Evolutionary conservation across 495 filamentous ascomycete genomes (phyloP).

Genomic region (Hypoxylon trugodes): DNA sequence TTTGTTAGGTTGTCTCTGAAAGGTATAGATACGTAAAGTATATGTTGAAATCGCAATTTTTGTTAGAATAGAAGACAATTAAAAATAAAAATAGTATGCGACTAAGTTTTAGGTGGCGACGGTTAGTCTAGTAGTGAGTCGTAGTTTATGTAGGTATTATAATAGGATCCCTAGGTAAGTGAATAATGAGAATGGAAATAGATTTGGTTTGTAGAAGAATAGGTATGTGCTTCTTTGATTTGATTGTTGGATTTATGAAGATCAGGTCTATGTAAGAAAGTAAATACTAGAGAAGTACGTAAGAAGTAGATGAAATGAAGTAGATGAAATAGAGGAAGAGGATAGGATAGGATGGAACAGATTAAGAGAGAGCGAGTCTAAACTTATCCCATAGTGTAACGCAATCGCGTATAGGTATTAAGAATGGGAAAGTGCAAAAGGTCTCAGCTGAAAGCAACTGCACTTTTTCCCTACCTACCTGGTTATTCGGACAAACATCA

Average conservation of each 20-base stretch:
- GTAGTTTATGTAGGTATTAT: not conserved
- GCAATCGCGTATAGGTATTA: not conserved
- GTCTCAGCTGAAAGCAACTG: slow-evolving; percentile 30
- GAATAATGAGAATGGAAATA: not conserved
- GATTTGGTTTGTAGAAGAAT: not conserved
- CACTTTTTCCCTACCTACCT: too few relatives aligned
- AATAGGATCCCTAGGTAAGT: not conserved
- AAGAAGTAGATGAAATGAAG: too few relatives aligned
- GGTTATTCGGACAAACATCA: too few relatives aligned
- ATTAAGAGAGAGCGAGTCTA: slow-evolving; percentile 3
- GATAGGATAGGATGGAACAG: too few relatives aligned
- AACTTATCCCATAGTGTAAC: not conserved
- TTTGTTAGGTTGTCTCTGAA: too few relatives aligned
- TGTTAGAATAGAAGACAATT: not conserved
- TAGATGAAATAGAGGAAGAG: too few relatives aligned
- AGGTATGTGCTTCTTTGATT: too few relatives aligned
- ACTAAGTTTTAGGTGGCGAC: not conserved
- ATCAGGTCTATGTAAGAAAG: too few relatives aligned
- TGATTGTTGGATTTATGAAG: not conserved
- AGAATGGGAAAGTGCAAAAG: not conserved
- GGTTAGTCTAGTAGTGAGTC: slow-evolving; percentile 1
- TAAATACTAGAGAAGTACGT: too few relatives aligned
- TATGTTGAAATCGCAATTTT: not conserved
- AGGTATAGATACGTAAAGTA: not conserved
- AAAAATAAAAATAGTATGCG: not conserved